phyloP scores from a whole-genome alignment of 2,329 filamentous ascomycete species.

The Colletotrichum costaricense region DNA sequence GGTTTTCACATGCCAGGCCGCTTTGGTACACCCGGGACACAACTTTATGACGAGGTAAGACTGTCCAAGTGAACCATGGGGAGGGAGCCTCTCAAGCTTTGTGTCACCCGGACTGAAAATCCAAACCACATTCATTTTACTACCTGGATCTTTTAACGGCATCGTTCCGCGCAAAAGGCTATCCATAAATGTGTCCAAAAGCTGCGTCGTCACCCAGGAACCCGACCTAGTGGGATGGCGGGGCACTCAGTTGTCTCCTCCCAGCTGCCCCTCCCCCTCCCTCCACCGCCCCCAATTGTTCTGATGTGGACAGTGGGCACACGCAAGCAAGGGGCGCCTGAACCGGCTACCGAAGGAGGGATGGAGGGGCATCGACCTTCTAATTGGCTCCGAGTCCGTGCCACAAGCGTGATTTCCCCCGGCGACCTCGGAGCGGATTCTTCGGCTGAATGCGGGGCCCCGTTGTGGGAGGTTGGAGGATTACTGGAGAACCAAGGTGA shows the following conservation, averaged over 20 bases:
- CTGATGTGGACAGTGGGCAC: neutral
- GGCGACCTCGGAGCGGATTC: slow-evolving; percentile 31
- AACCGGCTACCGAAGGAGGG: slow-evolving; percentile 8
- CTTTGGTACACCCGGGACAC: neutral
- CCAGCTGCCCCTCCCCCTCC: neutral
- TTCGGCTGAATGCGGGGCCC: slow-evolving; percentile 19
- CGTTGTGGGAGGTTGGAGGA: neutral
- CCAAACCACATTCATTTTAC: too few species aligned
- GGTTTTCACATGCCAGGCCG: slow-evolving; percentile 24
- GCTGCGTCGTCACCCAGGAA: neutral
- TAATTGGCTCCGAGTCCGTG: neutral
- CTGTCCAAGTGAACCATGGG: neutral
- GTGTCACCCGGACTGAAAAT: too few species aligned
- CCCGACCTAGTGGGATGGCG: neutral
- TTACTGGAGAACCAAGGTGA: too few species aligned
- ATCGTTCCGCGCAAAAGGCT: neutral
- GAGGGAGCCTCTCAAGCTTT: neutral
- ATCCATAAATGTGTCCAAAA: neutral
- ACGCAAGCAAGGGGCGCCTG: neutral
- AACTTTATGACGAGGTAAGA: neutral
- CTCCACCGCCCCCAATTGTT: neutral
- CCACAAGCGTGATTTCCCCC: neutral
- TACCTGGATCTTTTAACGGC: too few species aligned
- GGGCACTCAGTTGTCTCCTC: neutral
- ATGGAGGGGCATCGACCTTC: neutral